Evolutionary conservation across 768 basidiomycete genomes (phyloP).

Genomic region (Leccinellum rugosiceps): DNA sequence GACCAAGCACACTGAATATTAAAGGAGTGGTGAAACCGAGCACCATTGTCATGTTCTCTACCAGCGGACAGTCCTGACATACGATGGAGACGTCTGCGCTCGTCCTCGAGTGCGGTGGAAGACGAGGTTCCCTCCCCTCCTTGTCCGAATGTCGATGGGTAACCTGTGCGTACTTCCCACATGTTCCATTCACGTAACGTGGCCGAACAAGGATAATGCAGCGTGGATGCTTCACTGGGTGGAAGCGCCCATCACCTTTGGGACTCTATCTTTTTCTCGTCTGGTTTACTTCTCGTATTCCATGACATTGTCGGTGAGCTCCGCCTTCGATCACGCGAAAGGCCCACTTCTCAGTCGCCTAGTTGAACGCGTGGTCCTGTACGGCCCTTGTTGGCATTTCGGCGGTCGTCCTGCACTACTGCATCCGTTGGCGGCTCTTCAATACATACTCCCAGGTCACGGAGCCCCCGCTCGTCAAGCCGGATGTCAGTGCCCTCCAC

Average conservation of each 20-base stretch:
- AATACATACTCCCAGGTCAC: slow-evolving; percentile 74
- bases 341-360: slow-evolving; percentile 1
- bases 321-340: background rate
- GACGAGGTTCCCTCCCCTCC: slow-evolving; percentile 69
- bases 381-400: slow-evolving; percentile 70
- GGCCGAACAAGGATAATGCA: slow-evolving; percentile 27
- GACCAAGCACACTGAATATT: background rate
- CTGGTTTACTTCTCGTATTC: slow-evolving; percentile 85
- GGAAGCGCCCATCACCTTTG: slow-evolving; percentile 69
- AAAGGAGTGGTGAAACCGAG: background rate
- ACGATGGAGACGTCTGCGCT: slow-evolving; percentile 25
- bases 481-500: slow-evolving; percentile 83
- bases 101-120: slow-evolving; percentile 32
- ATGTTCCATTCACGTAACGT: background rate
- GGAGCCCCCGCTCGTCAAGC: slow-evolving; percentile 78
- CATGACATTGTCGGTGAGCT: slow-evolving; percentile 77
- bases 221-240: slow-evolving; percentile 84
- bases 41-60: background rate
- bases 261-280: slow-evolving; percentile 79
- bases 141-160: slow-evolving; percentile 85
- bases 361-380: slow-evolving; percentile 93
- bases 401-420: slow-evolving; percentile 70
- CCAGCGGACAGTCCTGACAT: background rate
- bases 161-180: slow-evolving; percentile 51
- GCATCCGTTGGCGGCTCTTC: slow-evolving; percentile 79